Conservation (phyloP, 164 flowering plant species). For the Umbellularia californica region DNA sequence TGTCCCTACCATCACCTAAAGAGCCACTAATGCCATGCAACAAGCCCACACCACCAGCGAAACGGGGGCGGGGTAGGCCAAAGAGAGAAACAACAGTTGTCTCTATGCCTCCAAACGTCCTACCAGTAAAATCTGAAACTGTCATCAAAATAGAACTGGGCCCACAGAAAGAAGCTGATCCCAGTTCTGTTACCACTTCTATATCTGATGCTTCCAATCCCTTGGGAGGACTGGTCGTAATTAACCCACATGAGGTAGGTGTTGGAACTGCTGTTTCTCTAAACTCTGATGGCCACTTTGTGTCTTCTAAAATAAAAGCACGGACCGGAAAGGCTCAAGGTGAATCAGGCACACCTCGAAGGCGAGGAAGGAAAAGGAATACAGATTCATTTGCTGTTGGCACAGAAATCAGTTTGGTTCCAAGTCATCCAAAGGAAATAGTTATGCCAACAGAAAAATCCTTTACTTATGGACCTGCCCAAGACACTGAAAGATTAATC, state of each 20-base stretch:
- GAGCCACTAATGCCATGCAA: conserved; percentile 12
- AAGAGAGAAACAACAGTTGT: conserved; percentile 40
- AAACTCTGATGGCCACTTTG: conserved; percentile 9
- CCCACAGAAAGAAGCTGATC: conserved; percentile 17
- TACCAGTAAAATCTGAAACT: not conserved
- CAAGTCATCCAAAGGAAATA: conserved; percentile 7
- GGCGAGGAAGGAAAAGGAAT: conserved; percentile 50
- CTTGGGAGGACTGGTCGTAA: conserved; percentile 21
- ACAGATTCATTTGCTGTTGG: conserved; percentile 8
- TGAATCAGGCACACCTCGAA: conserved; percentile 46
- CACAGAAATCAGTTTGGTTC: conserved; percentile 11
- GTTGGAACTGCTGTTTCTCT: conserved; percentile 15
- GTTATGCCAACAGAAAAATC: conserved; percentile 2
- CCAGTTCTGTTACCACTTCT: conserved; percentile 14
- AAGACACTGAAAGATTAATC: conserved; percentile 13
- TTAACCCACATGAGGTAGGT: conserved; percentile 18
- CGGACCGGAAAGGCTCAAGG: conserved; percentile 37
- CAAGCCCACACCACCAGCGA: conserved; percentile 31
- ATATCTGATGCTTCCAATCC: conserved; percentile 14
- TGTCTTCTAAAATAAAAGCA: conserved; percentile 32
- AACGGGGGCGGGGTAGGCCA: conserved; percentile 95
- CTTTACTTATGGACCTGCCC: conserved; percentile 7
- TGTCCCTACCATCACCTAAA: not conserved
- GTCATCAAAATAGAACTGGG: conserved; percentile 24
- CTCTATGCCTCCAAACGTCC: conserved; percentile 19